Conservation (phyloP, 2,329 filamentous ascomycete genomes). For the Pseudogymnoascus sp. region DNA sequence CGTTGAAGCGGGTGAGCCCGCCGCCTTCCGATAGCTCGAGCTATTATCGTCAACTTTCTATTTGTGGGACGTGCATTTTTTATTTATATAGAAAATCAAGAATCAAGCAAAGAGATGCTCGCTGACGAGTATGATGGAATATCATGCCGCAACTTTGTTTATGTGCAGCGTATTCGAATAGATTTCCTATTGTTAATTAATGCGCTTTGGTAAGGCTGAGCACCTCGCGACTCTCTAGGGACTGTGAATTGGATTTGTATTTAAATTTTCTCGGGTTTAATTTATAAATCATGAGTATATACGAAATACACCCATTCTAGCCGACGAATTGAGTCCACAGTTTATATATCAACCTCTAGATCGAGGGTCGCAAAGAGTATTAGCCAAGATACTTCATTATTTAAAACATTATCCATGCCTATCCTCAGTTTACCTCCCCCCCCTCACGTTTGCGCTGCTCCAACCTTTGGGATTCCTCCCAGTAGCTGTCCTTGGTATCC, state of each 20-base stretch:
- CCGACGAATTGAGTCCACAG: neutral
- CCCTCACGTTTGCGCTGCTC: neutral
- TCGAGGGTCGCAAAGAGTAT: neutral
- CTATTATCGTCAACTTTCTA: neutral
- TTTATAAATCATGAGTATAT: neutral
- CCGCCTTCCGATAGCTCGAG: neutral
- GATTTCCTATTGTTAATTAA: too few species aligned
- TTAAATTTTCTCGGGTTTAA: neutral
- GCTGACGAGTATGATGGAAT: neutral
- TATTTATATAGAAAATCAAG: too few species aligned
- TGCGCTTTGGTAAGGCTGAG: too few species aligned
- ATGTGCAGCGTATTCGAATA: neutral
- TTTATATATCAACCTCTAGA: neutral
- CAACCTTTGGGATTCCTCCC: neutral
- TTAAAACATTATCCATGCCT: neutral
- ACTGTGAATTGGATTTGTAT: neutral
- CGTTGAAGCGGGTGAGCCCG: neutral
- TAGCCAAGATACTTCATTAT: neutral
- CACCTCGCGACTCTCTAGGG: neutral
- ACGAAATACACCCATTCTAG: neutral
- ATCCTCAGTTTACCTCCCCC: neutral
- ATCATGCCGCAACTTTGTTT: neutral
- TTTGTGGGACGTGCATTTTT: neutral
- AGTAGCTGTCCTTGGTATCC: neutral
- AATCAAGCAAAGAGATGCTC: neutral